phyloP scores from a whole-genome alignment of 2,329 filamentous ascomycete species.

The Curvularia sp. region DNA sequence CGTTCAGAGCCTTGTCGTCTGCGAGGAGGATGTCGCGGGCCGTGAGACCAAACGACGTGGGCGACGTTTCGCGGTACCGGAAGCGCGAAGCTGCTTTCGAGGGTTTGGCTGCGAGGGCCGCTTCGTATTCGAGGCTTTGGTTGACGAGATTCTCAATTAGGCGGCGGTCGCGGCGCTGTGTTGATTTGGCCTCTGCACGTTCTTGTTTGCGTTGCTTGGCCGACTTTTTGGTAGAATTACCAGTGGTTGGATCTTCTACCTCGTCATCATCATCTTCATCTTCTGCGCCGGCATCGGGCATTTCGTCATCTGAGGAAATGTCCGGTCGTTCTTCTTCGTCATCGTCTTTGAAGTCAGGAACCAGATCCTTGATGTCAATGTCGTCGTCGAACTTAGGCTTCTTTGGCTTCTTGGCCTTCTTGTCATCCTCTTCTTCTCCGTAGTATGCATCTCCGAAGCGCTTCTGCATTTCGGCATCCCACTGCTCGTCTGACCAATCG shows the following conservation, averaged over 20 bases:
- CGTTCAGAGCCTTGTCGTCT: slow-evolving; percentile 83
- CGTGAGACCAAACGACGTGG: slow-evolving; percentile 87
- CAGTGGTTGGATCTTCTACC: slow-evolving; percentile 3
- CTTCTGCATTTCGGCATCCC: slow-evolving; percentile 89
- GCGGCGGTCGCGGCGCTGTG: slow-evolving; percentile 79
- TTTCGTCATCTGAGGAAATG: slow-evolving; percentile 63
- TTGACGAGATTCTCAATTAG: slow-evolving; percentile 89
- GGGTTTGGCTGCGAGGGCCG: slow-evolving; percentile 62
- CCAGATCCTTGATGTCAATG: slow-evolving; percentile 92
- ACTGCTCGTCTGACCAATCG: slow-evolving; percentile 86
- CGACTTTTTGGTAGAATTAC: slow-evolving; percentile 44
- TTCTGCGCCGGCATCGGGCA: slow-evolving; percentile 53
- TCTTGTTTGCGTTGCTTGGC: slow-evolving; percentile 58
- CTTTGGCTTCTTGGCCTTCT: slow-evolving; percentile 65
- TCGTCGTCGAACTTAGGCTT: slow-evolving; percentile 96
- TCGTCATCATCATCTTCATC: slow-evolving; percentile 47
- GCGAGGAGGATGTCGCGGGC: slow-evolving; percentile 90
- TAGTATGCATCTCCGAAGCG: slow-evolving; percentile 94
- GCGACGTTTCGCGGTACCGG: slow-evolving; percentile 93
- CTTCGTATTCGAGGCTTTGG: slow-evolving; percentile 76
- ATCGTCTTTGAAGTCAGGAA: slow-evolving; percentile 83
- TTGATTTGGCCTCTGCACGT: slow-evolving; percentile 67
- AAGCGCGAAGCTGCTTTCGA: slow-evolving; percentile 65
- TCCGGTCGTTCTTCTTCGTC: slow-evolving; percentile 75
- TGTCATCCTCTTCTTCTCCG: slow-evolving; percentile 56